Base-by-base conservation (phyloP, 139 green algal species). In the Auxenochlorella protothecoides region DNA sequence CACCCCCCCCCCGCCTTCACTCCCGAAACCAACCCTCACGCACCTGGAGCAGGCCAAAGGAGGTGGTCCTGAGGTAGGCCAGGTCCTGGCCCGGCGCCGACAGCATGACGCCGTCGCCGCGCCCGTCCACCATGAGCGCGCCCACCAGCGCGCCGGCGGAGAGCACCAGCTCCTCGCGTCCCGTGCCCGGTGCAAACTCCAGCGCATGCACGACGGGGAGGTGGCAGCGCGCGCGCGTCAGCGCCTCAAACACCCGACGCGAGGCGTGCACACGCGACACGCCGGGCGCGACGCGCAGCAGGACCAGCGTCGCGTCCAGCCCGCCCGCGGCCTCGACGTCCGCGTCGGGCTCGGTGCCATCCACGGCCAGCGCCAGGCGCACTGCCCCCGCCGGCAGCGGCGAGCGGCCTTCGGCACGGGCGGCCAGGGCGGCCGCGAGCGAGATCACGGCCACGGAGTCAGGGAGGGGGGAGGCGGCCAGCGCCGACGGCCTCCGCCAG, bases 31-130 rank as follows among this genome's bases (percentile, higher is more conserved):
- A 44, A 44, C 27, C 27, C 27, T 44, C 27, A 44, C 27, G 27
- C 27, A 44, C 95, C 84, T 97, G 86, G 62, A 99, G 89, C 78
- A 99, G 81, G 55, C 93, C 95, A 75, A 99, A 99, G 70, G 84
- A 89, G 13, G 92, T 97, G 64, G 79, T 93, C 66, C 92, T 83
- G 71, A 98, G 73, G 81, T 92, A 97, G 56, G 96, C 89, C 53
- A 95, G 53, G 77, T 95, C 87, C 67, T 93, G 83, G 15, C 71
- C 69, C 5, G 78, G 68, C 13, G 83, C 86, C 79, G 97, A 88
- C 3, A 99, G 83, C 65, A 94, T 63, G 5, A 96, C 84, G 14
- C 95, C 94, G 70, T 99, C 95, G n/a, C 95, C 95, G 59, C 94
- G 82, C 53, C 94, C 95, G 73, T 99, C 95, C 54, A 95, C 89